Evolutionary conservation across 1,284 basidiomycete genomes (phyloP), one percentile per base, ranked within the genome.

Genomic region (Tilletia setariae): DNA sequence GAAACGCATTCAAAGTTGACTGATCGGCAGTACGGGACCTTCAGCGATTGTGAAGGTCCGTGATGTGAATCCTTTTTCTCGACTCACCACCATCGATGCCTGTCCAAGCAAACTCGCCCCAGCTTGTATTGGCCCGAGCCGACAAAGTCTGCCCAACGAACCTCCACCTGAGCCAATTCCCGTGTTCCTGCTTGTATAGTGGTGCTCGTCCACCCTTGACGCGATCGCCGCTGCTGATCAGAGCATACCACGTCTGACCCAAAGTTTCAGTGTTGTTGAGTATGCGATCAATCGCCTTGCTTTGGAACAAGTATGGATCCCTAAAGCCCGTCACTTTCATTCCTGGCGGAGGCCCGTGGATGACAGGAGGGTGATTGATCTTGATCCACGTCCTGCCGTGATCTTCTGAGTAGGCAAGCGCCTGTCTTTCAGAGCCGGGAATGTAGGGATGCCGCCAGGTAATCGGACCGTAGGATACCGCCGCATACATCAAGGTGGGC

Each of bases 391-490:
- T 73, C 23, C 44, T 69, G 15, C 72, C 72, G 3, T 68, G 42
- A 32, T 73, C 53, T 21, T 71, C 63, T 1, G 72, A 71, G 62
- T 71, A 73, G 1, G 72, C 72, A 13, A 73, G 61, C 9, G 66
- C 72, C 43, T 73, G 72, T 1, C 43, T 61, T 49, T 73, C 72
- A 42, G 69, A 69, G 1, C 72, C 72, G 30, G 67, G 69, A 2
- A 64, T 68, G 70, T 73, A 73, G 13, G 72, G 72, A 11, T 71
- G 68, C 2, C 67, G 68, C 72, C 72, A 73, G 30, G 40, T 43
- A 62, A 73, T 73, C n/a, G 72, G 72, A 11, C 66, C 21, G 2
- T 69, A 70, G 28, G 67, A 69, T 0, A 73, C 68, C 0, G 68
- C 64, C 1, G 72, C 69, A 65, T 68, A 73, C 42, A 73, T 67